These are phyloP conservation scores for Rutidosis leptorrhynchoides DNA, from an alignment of 129 eudicot genomes.

Conservation along the genomic window DNA sequence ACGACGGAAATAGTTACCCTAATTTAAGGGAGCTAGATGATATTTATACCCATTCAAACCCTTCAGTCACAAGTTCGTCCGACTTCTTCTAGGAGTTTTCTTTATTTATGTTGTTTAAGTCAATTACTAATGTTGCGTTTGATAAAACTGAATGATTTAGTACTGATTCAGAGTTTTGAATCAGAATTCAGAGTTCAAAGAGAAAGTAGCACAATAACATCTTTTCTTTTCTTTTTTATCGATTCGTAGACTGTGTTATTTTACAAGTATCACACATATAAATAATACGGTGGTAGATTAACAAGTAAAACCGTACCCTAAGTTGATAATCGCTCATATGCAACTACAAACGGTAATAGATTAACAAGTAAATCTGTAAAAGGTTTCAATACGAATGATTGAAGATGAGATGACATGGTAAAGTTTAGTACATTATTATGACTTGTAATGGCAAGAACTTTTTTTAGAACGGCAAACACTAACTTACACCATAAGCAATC, in stretches of 20 bases:
- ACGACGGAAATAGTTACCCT: conserved; percentile 52
- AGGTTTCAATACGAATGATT: conserved; percentile 12
- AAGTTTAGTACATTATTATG: conserved; percentile 15
- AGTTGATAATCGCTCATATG: neutral
- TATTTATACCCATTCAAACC: conserved; percentile 46
- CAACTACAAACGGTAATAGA: neutral
- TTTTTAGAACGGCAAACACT: neutral
- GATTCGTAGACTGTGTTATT: neutral
- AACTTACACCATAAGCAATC: neutral
- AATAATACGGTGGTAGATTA: neutral
- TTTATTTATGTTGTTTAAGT: conserved; percentile 19
- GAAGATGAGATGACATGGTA: conserved; percentile 14
- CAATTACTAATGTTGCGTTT: conserved; percentile 17
- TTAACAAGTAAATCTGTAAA: conserved; percentile 17
- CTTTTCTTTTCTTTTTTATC: conserved; percentile 9
- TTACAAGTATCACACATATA: neutral
- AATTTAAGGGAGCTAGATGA: conserved; percentile 61
- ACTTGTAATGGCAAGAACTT: conserved; percentile 20
- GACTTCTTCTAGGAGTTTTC: conserved; percentile 36
- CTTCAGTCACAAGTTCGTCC: conserved; percentile 42
- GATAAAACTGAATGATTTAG: no score
- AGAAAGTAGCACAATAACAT: conserved; percentile 26
- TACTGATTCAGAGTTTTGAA: no score
- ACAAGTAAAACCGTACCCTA: conserved; percentile 8
- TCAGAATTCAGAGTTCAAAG: conserved; percentile 15